phyloP scores from a whole-genome alignment of 2,329 filamentous ascomycete genomes.

The Pseudopithomyces maydicus region DNA sequence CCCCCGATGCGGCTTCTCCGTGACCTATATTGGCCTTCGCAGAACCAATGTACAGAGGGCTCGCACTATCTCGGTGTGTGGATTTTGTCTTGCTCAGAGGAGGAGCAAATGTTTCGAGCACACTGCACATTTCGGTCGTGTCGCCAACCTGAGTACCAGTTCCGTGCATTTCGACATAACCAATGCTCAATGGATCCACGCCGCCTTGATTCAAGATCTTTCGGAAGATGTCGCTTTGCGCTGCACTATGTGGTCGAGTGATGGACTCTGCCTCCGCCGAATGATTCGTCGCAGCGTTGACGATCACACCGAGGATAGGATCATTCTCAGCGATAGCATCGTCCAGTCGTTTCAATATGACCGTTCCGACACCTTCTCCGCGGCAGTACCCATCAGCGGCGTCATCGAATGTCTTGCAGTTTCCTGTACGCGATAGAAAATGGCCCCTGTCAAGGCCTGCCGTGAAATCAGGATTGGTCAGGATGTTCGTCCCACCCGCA shows the following conservation, averaged over 20 bases:
- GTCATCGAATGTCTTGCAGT: constrained; percentile 34
- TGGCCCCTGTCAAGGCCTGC: constrained; percentile 21
- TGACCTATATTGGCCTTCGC: constrained; percentile 44
- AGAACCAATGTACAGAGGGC: constrained; percentile 31
- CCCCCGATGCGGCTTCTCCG: constrained; percentile 40
- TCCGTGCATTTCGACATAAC: constrained; percentile 40
- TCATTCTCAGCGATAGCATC: constrained; percentile 25
- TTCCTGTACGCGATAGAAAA: constrained; percentile 27
- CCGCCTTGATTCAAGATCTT: constrained; percentile 33
- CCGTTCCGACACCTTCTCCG: constrained; percentile 28
- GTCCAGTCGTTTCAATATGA: constrained; percentile 32
- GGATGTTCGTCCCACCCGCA: constrained; percentile 25
- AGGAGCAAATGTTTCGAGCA: constrained; percentile 18
- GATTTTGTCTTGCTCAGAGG: not conserved
- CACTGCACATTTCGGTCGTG: constrained; percentile 21
- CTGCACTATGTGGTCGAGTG: constrained; percentile 29
- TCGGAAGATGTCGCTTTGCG: constrained; percentile 20
- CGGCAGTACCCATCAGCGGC: constrained; percentile 30
- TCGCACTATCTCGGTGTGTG: not conserved
- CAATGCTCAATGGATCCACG: constrained; percentile 8
- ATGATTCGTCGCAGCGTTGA: constrained; percentile 37
- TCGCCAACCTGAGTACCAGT: constrained; percentile 40
- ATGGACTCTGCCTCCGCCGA: constrained; percentile 39
- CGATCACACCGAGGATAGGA: constrained; percentile 30
- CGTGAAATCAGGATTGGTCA: constrained; percentile 34